A percentile compares a stretch with the other conserved stretches of the same genome.
Conservation (phyloP, 1,284 basidiomycete genomes). For the Microbotryomycetes sp. region DNA sequence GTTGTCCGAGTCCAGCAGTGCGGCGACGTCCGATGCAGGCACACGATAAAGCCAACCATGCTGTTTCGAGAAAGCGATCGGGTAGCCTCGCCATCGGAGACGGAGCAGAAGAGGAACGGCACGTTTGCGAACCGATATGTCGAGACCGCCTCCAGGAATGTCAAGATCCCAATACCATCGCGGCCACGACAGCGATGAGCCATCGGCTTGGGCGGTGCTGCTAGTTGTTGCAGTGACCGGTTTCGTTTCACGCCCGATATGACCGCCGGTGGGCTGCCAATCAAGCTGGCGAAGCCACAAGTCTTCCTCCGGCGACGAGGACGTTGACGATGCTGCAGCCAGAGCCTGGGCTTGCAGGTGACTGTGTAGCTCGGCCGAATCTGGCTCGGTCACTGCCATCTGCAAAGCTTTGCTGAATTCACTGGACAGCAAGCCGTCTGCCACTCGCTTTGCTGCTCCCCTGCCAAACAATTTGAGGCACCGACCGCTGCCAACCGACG, state of each 20-base stretch:
- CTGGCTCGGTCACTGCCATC: background rate
- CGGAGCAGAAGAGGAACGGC: slow-evolving; percentile 78
- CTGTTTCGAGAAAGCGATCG: slow-evolving; percentile 76
- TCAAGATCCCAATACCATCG: slow-evolving; percentile 95
- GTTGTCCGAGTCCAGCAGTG: slow-evolving; percentile 15
- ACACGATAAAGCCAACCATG: slow-evolving; percentile 91
- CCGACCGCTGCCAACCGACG: background rate
- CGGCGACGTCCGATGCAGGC: slow-evolving; percentile 42
- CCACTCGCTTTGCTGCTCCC: slow-evolving; percentile 12
- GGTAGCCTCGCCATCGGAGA: slow-evolving; percentile 80
- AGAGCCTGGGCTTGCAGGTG: no score
- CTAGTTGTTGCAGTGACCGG: no score
- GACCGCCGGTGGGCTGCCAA: slow-evolving; percentile 25
- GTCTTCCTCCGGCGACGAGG: slow-evolving; percentile 10
- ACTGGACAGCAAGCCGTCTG: slow-evolving; percentile 20
- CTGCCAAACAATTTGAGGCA: slow-evolving; percentile 13
- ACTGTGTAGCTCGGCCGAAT: background rate
- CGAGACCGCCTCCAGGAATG: slow-evolving; percentile 52
- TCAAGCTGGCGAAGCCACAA: slow-evolving; percentile 35
- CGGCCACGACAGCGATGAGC: slow-evolving; percentile 51
- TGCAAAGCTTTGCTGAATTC: background rate
- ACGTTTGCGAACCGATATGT: slow-evolving; percentile 78
- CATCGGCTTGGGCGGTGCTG: no score
- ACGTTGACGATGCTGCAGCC: background rate
- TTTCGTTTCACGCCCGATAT: background rate